Conservation (phyloP, 2,329 filamentous ascomycete species). For the Byssochlamys sp. region DNA sequence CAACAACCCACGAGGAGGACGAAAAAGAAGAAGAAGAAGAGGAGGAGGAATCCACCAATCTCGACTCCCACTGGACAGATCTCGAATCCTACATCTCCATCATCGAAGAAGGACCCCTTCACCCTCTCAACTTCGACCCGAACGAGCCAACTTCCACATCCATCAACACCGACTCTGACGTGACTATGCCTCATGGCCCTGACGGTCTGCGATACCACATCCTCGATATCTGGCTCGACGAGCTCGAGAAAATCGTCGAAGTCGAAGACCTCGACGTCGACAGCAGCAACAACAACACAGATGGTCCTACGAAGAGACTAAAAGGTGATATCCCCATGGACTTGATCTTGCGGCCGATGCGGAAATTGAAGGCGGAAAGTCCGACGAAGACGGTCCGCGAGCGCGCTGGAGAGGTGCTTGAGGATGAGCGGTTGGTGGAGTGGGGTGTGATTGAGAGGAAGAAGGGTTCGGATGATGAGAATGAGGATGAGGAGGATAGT, state of each 20-base stretch:
- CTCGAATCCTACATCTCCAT: conserved; percentile 31
- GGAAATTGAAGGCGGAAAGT: conserved; percentile 40
- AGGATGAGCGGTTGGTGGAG: conserved; percentile 63
- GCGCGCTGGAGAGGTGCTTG: conserved; percentile 59
- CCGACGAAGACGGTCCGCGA: conserved; percentile 62
- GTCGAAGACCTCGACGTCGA: conserved; percentile 29
- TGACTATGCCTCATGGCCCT: conserved; percentile 51
- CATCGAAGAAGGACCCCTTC: conserved; percentile 31
- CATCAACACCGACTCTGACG: conserved; percentile 15
- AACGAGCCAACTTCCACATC: conserved; percentile 1
- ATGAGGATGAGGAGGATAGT: conserved; percentile 29
- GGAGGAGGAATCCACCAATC: conserved; percentile 2
- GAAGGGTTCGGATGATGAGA: conserved; percentile 30
- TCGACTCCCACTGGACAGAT: conserved; percentile 18
- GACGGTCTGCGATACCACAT: conserved; percentile 80
- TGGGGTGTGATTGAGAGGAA: conserved; percentile 41
- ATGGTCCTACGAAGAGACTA: conserved; percentile 21
- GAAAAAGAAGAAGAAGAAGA: conserved; percentile 13
- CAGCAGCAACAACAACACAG: conserved; percentile 18
- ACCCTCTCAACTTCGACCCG: conserved; percentile 30
- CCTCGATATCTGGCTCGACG: conserved; percentile 84
- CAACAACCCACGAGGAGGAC: conserved; percentile 6
- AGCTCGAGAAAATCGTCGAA: conserved; percentile 62
- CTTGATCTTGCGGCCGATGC: conserved; percentile 36
- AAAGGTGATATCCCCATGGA: conserved; percentile 31